Base-by-base conservation (phyloP, 225 moss, liverwort and hornwort genomes). In the Thuidium tamariscinum region DNA sequence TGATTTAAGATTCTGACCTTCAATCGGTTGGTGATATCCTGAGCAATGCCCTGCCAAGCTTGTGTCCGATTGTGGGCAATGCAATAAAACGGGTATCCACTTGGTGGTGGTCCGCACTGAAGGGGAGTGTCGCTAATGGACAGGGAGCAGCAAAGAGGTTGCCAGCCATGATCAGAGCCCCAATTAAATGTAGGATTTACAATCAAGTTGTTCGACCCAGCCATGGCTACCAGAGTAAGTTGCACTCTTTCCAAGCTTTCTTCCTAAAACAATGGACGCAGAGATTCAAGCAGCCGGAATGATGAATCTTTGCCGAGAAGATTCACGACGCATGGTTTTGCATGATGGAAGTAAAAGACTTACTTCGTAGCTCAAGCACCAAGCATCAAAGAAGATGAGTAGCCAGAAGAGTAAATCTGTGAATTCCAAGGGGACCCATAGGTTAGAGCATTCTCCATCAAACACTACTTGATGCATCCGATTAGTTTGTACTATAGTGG, bases 41-140 rank as follows among this genome's bases (percentile, higher is more conserved):
- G 98, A 9, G 96, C 95, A 73, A 98, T 89, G 49, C 98, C 98
- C 82, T 98, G 94, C 98, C 98, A 98, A 46, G 87, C 37, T 77
- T 95, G 93, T 23, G 91, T 95, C 74, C 98, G 95, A 65, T 88
- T 94, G 83, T 92, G 92, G 23, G 95, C 95, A 82, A 92, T 83
- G 89, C 96, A 93, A 74, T 92, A 96, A 76, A 92, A 94, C 42
- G 62, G 90, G 57, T 92, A 84, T 25, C 90, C 93, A 84, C 89
- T 91, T 36, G 91, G 89, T 69, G 93, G 90, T 32, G 89, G 83
- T 49, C 90, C 93, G 63, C 93, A 94, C 70, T 64, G 91, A 77
- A 86, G 91, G 46, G 85, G 84, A 29, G 25, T 76, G 62, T 91
- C 89, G 49, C 88, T 88, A 72, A 94, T 87, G 49, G 94, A 90